These are phyloP conservation scores for Rhodotorula babjevae DNA, from an alignment of 768 basidiomycete species.

Conservation along the genomic window DNA sequence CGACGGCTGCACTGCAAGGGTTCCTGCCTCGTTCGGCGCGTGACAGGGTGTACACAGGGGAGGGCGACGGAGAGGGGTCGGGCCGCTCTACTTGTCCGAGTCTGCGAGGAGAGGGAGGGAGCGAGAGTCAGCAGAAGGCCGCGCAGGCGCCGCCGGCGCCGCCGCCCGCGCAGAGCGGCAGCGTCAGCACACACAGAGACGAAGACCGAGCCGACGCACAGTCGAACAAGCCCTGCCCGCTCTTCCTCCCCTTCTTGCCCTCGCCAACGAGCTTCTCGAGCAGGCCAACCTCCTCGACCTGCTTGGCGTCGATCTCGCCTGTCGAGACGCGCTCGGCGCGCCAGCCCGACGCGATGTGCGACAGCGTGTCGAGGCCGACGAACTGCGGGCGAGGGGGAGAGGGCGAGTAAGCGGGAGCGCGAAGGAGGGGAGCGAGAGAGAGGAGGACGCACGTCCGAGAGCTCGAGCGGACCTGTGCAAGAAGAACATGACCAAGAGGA, in stretches of 20 bases:
- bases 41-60: not conserved
- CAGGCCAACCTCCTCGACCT: constrained; percentile 46
- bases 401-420: not conserved
- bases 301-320: constrained; percentile 45
- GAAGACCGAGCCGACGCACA: constrained; percentile 10
- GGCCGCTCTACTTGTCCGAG: not conserved
- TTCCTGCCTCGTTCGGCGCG: not conserved
- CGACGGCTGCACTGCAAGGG: not conserved
- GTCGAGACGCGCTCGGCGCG: constrained; percentile 45
- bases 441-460: constrained; percentile 29
- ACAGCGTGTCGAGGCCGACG: constrained; percentile 49
- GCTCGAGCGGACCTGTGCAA: constrained; percentile 47
- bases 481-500: too few species aligned
- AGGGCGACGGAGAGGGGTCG: not conserved
- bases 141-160: not conserved
- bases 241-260: constrained; percentile 50
- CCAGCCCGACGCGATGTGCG: constrained; percentile 50
- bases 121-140: not conserved
- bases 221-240: constrained; percentile 50
- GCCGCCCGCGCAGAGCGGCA: not conserved
- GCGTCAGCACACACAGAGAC: not conserved
- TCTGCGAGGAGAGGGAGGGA: not conserved
- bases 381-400: constrained; percentile 43
- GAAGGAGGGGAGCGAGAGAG: not conserved
- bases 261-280: constrained; percentile 48